phyloP scores from a whole-genome alignment of 2,329 filamentous ascomycete genomes.

The Calonectria leucothoes region DNA sequence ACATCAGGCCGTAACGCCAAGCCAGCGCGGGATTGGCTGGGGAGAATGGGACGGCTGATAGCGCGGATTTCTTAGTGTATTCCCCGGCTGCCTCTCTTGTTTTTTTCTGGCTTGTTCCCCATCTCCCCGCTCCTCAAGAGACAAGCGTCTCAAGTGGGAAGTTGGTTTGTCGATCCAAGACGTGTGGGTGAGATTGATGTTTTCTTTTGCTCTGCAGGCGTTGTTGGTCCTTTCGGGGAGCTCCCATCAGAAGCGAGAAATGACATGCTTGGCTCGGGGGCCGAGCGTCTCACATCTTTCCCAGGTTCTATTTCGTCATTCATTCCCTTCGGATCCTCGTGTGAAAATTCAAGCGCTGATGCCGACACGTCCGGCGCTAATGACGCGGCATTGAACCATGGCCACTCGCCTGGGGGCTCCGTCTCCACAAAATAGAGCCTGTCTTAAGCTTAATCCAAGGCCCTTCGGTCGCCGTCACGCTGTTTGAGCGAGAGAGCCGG shows the following conservation, averaged over 20 bases:
- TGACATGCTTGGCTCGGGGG: not conserved
- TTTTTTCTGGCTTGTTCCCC: not conserved
- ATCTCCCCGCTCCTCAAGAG: not conserved
- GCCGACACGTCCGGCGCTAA: constrained; percentile 17
- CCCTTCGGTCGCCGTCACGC: not conserved
- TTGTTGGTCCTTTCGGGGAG: not conserved
- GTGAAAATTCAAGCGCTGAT: not conserved
- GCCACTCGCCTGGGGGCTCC: not conserved
- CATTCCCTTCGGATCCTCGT: constrained; percentile 7
- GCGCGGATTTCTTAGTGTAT: not conserved
- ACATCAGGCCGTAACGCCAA: not conserved
- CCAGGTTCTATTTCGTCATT: not conserved
- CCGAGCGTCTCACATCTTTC: constrained; percentile 3
- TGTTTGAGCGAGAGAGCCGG: not conserved
- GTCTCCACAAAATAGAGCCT: constrained; percentile 29
- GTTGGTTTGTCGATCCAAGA: not conserved
- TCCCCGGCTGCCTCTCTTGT: not conserved
- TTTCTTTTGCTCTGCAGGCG: not conserved
- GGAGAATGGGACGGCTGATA: not conserved
- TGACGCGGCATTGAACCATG: constrained; percentile 8
- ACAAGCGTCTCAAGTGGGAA: not conserved
- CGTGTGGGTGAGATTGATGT: not conserved
- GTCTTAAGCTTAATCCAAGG: constrained; percentile 32
- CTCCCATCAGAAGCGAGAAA: not conserved
- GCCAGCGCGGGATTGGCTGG: not conserved